Evolutionary conservation across 257 asterid species (phyloP), one percentile per base, ranked within the genome.

Genomic region (Lavandula angustifolia): DNA sequence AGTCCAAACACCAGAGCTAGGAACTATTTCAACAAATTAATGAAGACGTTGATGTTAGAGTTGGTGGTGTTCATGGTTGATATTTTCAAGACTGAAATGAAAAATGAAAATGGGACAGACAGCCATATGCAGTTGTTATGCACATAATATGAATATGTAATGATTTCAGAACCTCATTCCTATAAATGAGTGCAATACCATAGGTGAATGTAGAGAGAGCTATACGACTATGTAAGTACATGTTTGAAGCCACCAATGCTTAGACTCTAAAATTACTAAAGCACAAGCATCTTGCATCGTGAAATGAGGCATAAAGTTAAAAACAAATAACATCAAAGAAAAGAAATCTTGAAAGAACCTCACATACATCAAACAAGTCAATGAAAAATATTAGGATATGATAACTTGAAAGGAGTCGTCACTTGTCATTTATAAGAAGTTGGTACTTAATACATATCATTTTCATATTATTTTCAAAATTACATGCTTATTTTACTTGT

Each of bases 241-340:
- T 89, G 96, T 72, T 63, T 75, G 14, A 92, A 69, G 17, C 96
- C 94, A 8, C 91, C 94, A 41, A 62, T 47, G 42, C 81, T 47
- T 12, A 27, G 52, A 69, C 96, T 87, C 34, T 6, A 60, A 43
- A 9, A 4, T 10, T 10, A 58, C 5, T 9, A 41, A 22, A 54
- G 9, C 8, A 31, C 11, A 10, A 18, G 12, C 1, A 14, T 12
- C 2, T 54, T 54, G 3, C 18, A 35, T 9, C 37, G 0, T 22
- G 46, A 54, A 65, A 52, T 27, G 41, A 64, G 27, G 53, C n/a
- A 55, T n/a, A 37, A 38, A 71, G n/a, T 29, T 3, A 22, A 0
- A 22, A 22, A 22, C 27, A 22, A 22, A 22, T 22, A 22, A 22
- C 27, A 22, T 22, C 27, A 22, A 22, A 22, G 27, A 22, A 22